These are phyloP conservation scores for Candida silvicultrix DNA, from an alignment of 805 yeast species.

Conservation along the genomic window DNA sequence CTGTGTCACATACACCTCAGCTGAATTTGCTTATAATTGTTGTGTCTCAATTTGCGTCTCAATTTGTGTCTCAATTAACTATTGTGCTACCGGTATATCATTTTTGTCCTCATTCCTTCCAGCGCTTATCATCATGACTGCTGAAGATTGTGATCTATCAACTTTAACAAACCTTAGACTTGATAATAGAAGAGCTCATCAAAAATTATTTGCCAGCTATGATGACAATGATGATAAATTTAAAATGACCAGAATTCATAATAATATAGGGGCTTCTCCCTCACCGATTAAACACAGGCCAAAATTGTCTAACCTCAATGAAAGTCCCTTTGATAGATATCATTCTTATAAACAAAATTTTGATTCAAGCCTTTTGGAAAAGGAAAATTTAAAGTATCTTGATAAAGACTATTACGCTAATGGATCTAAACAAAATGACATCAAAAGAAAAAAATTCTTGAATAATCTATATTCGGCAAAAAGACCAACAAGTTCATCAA, in stretches of 20 bases:
- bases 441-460: slow-evolving; percentile 15
- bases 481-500: not conserved
- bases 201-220: slow-evolving; percentile 3
- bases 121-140: not conserved
- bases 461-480: not conserved
- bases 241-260: too few species aligned
- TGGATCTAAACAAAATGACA: slow-evolving; percentile 6
- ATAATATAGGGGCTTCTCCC: not conserved
- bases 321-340: not conserved
- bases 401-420: slow-evolving; percentile 8
- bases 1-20: too few species aligned
- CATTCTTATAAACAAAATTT: not conserved
- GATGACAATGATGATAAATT: not conserved
- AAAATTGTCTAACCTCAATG: not conserved
- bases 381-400: slow-evolving; percentile 11
- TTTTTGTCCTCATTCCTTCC: not conserved
- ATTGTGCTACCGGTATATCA: too few species aligned
- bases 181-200: slow-evolving; percentile 13
- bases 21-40: too few species aligned
- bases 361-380: slow-evolving; percentile 10
- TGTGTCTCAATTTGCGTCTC: too few species aligned
- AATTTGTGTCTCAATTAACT: too few species aligned
- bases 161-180: slow-evolving; percentile 16
- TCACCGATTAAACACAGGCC: not conserved
- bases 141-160: slow-evolving; percentile 14